Conservation (phyloP, 164 flowering plant genomes). For the Akebia trifoliata region DNA sequence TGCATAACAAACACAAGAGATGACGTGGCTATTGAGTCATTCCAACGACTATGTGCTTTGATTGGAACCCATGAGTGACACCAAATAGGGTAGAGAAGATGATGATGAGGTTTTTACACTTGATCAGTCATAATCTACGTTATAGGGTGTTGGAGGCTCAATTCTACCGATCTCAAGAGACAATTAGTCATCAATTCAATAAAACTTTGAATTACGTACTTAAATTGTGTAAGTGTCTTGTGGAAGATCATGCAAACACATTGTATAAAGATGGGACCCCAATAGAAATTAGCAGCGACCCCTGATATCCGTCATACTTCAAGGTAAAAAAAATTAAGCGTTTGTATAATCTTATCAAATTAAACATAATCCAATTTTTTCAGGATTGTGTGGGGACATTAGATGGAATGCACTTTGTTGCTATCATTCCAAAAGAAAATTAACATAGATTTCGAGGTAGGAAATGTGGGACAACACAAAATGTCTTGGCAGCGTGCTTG, state of each 20-base stretch:
- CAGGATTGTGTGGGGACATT: slow-evolving; percentile 5
- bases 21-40: no score
- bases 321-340: background rate
- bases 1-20: no score
- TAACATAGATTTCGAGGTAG: slow-evolving; percentile 1
- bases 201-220: background rate
- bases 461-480: background rate
- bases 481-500: slow-evolving; percentile 2
- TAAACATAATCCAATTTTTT: background rate
- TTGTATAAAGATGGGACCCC: background rate
- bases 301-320: background rate
- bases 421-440: background rate
- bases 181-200: slow-evolving; percentile 1
- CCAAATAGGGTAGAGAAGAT: background rate
- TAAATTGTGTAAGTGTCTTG: background rate
- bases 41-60: no score
- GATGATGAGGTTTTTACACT: background rate
- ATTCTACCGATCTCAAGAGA: background rate
- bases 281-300: background rate
- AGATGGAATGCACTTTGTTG: background rate
- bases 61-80: no score
- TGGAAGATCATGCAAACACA: background rate
- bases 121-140: background rate
- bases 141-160: background rate
- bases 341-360: background rate